Base-by-base conservation (phyloP, 306 rosid genomes). In the Trifolium pratense region DNA sequence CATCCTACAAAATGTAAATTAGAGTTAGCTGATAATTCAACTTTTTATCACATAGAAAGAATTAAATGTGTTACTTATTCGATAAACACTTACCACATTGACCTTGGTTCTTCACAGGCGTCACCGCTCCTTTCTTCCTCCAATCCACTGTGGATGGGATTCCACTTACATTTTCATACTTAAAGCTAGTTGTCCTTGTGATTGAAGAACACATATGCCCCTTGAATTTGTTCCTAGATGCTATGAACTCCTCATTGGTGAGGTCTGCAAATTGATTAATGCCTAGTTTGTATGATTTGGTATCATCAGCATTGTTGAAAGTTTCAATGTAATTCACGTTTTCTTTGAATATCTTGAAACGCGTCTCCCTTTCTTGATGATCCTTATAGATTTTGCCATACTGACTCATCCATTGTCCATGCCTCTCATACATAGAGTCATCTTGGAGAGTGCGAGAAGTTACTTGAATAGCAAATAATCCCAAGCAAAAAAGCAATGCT, bases 1-100 rank as follows among this genome's bases (percentile, higher is more conserved):
- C 61, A 56, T 21, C 79, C 86, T 82, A 15, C 68, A 75, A 17
- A 68, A 56, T 8, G 14, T n/a, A 12, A 32, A 25, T 29, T 39
- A 6, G 6, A 17, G 69, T 77, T 66, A 67, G 61, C 52, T 32
- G 25, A 32, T 2, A 20, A 16, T 31, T 17, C 11, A 43, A 9
- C 11, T 39, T 13, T 25, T 48, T 6, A 20, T 13, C 7, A 34
- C 40, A 6, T 37, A 3, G 8, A n/a, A n/a, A n/a, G n/a, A 56
- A 56, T 21, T 56, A 11, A 55, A 55, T 21, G n/a, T 29, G 21
- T 55, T 55, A 21, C 7, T 55, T 12, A 4, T 23, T 21, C 23
- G 3, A 56, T 56, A 21, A 1, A 56, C 3, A 23, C 8, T 23
- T 56, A 56, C 61, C 61, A 56, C 61, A 56, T 56, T 56, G 34